Evolutionary conservation across 1,284 basidiomycete species (phyloP), one percentile per base, ranked within the genome.

Genomic region (Sanguinoderma infundibulare): DNA sequence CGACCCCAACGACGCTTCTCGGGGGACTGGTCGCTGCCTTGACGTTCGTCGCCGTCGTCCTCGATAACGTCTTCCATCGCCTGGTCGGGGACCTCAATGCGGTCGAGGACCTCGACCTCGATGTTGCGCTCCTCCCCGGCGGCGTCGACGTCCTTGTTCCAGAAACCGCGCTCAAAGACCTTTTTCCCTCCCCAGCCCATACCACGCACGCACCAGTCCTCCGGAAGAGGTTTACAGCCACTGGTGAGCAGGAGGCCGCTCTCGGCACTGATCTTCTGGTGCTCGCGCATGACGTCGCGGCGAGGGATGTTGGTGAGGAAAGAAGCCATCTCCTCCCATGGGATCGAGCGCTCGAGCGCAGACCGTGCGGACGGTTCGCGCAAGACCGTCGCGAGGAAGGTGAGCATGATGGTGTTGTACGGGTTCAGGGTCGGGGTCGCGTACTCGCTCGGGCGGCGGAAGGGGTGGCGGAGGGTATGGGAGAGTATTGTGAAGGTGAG

Each of bases 191-290:
- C 90, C 97, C 97, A 99, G 65, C 95, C 93, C 87, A 96, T 92
- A 3, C 98, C 98, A 34, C 96, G 85, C 63, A 98, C 76, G 69
- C 93, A 94, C 95, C 96, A 98, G 74, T 99, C 98, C 74, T 99
- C 98, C 0, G 93, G 87, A 2, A 99, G 79, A 0, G 95, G 92
- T 14, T 84, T 79, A 57, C 83, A 87, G 8, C 84, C 82, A 59
- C 79, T 85, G 0, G 87, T 87, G 42, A 92, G 77, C 81, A 91
- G 84, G 10, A 78, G 51, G 2, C 59, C 64, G 44, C 63, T 60
- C 36, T 71, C 71, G 14, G 52, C 62, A 38, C 60, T 72, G 67
- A 61, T 71, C 69, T 61, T 73, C 66, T 66, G 70, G 60, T 64
- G 63, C 64, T 73, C 73, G 47, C 70, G 67, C 30, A 69, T 59